Percentiles rank a stretch among this genome's conserved stretches.
Conservation (phyloP, 768 basidiomycete species). For the Termitomyces sp. region DNA sequence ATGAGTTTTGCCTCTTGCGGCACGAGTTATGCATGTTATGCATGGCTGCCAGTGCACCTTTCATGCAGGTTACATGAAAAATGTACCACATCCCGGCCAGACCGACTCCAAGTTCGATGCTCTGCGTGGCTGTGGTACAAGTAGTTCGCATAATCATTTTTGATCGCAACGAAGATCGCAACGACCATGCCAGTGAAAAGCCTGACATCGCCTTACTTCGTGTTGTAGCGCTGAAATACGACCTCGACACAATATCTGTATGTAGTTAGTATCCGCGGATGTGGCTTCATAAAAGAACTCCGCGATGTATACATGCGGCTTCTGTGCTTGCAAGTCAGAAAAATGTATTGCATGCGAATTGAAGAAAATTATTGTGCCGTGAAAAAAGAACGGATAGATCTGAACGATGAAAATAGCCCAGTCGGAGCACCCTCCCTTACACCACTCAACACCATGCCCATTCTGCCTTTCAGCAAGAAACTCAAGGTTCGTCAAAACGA, state of each 20-base stretch:
- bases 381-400: neutral
- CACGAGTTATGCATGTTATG: neutral
- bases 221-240: neutral
- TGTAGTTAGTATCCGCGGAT: neutral
- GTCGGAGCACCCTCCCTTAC: no score
- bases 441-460: neutral
- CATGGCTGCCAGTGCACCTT: no score
- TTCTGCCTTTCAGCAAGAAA: neutral
- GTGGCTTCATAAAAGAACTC: neutral
- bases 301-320: neutral
- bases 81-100: neutral
- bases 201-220: neutral
- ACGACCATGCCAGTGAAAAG: neutral
- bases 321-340: neutral
- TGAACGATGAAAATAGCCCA: neutral
- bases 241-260: neutral
- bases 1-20: neutral
- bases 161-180: neutral
- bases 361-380: constrained; percentile 8
- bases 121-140: neutral
- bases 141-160: no score
- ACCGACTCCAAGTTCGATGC: neutral
- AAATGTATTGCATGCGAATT: neutral
- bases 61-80: neutral
- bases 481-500: constrained; percentile 6